A percentile compares a stretch with the other conserved stretches of the same genome.
Conservation (phyloP, 352 stramenopile species). For the Globisporangium takayamanum region DNA sequence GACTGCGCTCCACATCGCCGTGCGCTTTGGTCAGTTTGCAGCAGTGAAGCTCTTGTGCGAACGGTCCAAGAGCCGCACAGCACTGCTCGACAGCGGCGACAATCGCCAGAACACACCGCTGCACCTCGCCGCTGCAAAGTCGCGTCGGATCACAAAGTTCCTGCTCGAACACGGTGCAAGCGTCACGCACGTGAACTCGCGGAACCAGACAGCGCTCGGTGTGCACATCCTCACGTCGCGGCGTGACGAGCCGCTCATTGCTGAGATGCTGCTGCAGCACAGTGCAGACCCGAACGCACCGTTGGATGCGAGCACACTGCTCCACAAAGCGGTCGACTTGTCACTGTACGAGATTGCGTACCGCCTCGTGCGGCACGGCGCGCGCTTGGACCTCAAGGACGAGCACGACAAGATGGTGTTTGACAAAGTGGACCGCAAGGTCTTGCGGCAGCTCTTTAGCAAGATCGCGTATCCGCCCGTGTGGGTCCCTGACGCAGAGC, state of each 20-base stretch:
- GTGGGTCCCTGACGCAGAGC: slow-evolving; percentile 72
- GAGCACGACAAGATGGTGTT: slow-evolving; percentile 74
- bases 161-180: slow-evolving; percentile 66
- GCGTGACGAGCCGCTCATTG: slow-evolving; percentile 67
- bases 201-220: slow-evolving; percentile 63
- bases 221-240: slow-evolving; percentile 76
- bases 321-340: slow-evolving; percentile 73
- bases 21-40: slow-evolving; percentile 73
- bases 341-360: slow-evolving; percentile 67
- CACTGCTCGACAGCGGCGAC: slow-evolving; percentile 69
- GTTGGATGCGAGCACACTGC: slow-evolving; percentile 57
- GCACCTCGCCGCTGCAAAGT: slow-evolving; percentile 75
- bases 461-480: slow-evolving; percentile 79
- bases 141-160: slow-evolving; percentile 77
- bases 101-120: slow-evolving; percentile 70
- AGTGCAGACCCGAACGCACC: slow-evolving; percentile 61
- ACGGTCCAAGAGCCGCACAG: slow-evolving; percentile 35
- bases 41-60: slow-evolving; percentile 64
- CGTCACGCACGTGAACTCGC: slow-evolving; percentile 54
- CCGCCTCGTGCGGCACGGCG: slow-evolving; percentile 73
- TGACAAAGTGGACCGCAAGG: slow-evolving; percentile 71
- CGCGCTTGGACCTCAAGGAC: slow-evolving; percentile 70
- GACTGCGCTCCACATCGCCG: slow-evolving; percentile 71
- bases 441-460: slow-evolving; percentile 61
- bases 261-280: slow-evolving; percentile 76